These are phyloP conservation scores for Heliosperma pusillum DNA, from an alignment of 148 eudicot species.

Conservation along the genomic window DNA sequence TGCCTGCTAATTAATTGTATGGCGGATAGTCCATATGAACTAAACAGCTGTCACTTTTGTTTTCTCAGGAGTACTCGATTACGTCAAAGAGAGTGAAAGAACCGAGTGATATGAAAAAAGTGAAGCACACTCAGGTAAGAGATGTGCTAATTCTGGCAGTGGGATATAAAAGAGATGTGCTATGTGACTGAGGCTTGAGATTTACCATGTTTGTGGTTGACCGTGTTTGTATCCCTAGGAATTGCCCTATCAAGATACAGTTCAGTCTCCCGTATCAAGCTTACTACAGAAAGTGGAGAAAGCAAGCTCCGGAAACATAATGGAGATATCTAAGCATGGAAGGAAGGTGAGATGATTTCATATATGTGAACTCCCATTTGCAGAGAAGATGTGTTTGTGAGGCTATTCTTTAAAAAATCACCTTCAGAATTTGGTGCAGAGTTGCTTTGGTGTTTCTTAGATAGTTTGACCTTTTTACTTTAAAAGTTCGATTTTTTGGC, in stretches of 20 bases:
- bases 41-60: constrained; percentile 3
- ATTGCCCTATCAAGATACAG: constrained; percentile 44
- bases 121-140: constrained; percentile 36
- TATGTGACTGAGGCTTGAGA: neutral
- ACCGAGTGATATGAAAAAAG: constrained; percentile 37
- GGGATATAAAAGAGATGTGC: constrained; percentile 5
- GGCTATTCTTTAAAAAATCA: constrained; percentile 5
- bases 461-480: too few relatives aligned
- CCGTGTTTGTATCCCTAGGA: constrained; percentile 32
- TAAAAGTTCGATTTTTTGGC: too few relatives aligned
- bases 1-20: neutral
- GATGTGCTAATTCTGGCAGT: constrained; percentile 29
- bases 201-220: constrained; percentile 9
- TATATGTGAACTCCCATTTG: neutral
- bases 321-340: constrained; percentile 75
- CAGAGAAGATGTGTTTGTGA: neutral
- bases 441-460: neutral
- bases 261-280: constrained; percentile 65
- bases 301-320: constrained; percentile 50
- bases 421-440: neutral
- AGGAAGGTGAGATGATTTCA: constrained; percentile 55
- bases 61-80: constrained; percentile 55
- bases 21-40: neutral
- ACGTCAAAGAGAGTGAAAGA: constrained; percentile 46
- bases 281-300: constrained; percentile 69